Base-by-base conservation (phyloP, 2,329 filamentous ascomycete species). In the Ophiostoma sp. region DNA sequence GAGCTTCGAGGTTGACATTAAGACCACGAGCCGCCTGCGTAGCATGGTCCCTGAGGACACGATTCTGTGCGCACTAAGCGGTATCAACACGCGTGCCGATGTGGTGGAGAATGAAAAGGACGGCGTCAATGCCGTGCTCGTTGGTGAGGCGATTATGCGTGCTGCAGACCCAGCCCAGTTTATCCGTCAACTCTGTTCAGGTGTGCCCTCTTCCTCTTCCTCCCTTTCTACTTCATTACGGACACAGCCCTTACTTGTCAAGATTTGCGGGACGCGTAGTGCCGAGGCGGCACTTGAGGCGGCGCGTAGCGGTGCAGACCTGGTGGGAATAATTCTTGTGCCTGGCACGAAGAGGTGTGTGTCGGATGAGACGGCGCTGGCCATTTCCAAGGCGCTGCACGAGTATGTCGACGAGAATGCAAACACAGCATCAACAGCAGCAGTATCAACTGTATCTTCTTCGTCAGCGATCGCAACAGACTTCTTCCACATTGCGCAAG, bases 71-170 rank as follows among this genome's bases (percentile, higher is more conserved):
- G 96, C 95, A 9, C 84, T 99, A 45, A 98, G 94, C 76, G 95
- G 95, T 64, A 99, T 99, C 74, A 92, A 92, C 72, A 91, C 89
- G 0, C 86, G 95, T 42, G 85, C 93, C 69, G 95, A 99, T 77
- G 94, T 99, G 5, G 82, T 91, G 70, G 88, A 91, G 71, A 97
- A 96, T 78, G 89, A 92, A 76, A 88, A 88, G 70, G 93, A 96
- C 74, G 93, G 94, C 27, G 92, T 99, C 65, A 92, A 93, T 73
- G 95, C 94, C 65, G 89, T 99, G 12, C 85, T 99, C 4, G 94
- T 99, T 7, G 95, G 95, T 16, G 95, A 99, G 78, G 92, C 96
- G 66, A 87, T 99, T 72, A 98, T 99, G 94, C 88, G 92, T 70
- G 93, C 95, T 2, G 84, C 89, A 11, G 87, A 98, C 75, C 93